Conservation (phyloP, 441 rosid species). For the Biscutella laevigata region DNA sequence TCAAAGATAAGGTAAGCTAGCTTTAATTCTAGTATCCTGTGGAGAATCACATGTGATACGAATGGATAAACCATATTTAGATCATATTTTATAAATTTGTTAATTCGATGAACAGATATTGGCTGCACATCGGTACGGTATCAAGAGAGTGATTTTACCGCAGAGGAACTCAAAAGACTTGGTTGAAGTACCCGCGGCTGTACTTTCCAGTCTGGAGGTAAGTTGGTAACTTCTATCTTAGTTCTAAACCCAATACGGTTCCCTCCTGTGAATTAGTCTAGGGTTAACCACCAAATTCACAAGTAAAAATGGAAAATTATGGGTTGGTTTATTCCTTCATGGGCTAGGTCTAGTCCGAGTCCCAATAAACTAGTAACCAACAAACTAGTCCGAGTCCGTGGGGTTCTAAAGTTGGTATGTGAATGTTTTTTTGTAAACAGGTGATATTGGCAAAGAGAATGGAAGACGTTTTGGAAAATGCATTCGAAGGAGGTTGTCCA, state of each 20-base stretch:
- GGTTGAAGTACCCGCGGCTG: slow-evolving; percentile 84
- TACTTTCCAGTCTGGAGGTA: slow-evolving; percentile 83
- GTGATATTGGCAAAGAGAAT: slow-evolving; percentile 72
- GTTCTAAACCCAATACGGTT: no score
- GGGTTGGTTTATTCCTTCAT: no score
- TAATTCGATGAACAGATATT: slow-evolving; percentile 54
- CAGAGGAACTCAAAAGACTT: slow-evolving; percentile 90
- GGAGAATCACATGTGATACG: slow-evolving; percentile 4
- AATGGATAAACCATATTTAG: no score
- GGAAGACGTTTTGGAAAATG: slow-evolving; percentile 92
- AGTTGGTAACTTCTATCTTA: not conserved
- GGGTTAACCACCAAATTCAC: not conserved
- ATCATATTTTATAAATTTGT: no score
- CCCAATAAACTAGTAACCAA: no score
- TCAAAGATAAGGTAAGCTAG: slow-evolving; percentile 79
- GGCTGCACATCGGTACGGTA: slow-evolving; percentile 91
- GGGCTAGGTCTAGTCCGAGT: not conserved
- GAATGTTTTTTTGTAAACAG: slow-evolving; percentile 39
- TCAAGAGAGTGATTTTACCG: slow-evolving; percentile 88
- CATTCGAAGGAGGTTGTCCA: slow-evolving; percentile 93
- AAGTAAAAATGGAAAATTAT: not conserved
- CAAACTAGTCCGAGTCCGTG: no score
- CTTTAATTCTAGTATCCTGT: slow-evolving; percentile 8
- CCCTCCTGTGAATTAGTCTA: not conserved
- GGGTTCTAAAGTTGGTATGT: not conserved